Percentiles rank a stretch among this genome's conserved stretches.
Evolutionary conservation across 768 basidiomycete genomes (phyloP).

Genomic region (Boletellus emodensis): DNA sequence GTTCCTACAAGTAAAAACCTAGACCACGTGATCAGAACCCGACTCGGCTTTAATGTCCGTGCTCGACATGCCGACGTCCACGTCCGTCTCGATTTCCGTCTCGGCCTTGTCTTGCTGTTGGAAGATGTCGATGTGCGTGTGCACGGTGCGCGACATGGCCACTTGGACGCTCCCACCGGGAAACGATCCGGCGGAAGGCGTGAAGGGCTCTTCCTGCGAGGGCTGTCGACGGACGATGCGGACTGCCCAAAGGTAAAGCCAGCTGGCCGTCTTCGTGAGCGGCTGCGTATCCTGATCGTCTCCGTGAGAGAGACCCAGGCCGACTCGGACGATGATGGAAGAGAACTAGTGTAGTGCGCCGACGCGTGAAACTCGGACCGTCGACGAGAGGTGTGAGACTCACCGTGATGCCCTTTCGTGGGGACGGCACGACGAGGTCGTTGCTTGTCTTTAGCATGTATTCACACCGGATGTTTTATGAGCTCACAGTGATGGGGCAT

Average conservation of each 20-base stretch:
- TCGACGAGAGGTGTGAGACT: not conserved
- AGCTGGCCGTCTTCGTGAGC: not conserved
- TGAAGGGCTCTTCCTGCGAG: too few relatives aligned
- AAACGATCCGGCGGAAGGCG: not conserved
- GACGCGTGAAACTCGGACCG: not conserved
- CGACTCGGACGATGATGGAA: constrained; percentile 25
- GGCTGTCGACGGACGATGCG: not conserved
- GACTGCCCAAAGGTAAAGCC: not conserved
- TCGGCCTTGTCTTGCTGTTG: not conserved
- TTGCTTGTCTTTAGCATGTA: not conserved
- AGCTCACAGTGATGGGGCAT: constrained; percentile 15
- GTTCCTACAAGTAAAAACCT: too few relatives aligned
- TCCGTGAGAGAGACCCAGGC: constrained; percentile 15
- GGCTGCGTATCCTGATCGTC: not conserved
- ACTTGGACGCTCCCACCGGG: not conserved
- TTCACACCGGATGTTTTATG: not conserved
- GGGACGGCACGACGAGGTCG: not conserved
- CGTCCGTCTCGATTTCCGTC: not conserved
- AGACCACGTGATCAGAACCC: too few relatives aligned
- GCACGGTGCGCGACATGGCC: constrained; percentile 1
- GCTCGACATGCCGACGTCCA: not conserved
- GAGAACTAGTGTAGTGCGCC: constrained; percentile 11
- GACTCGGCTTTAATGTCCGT: not conserved
- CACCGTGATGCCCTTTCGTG: constrained; percentile 17
- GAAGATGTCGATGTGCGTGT: not conserved